Conservation (phyloP, 1,139 yeast genomes). For the Suhomyces guaymorum region DNA sequence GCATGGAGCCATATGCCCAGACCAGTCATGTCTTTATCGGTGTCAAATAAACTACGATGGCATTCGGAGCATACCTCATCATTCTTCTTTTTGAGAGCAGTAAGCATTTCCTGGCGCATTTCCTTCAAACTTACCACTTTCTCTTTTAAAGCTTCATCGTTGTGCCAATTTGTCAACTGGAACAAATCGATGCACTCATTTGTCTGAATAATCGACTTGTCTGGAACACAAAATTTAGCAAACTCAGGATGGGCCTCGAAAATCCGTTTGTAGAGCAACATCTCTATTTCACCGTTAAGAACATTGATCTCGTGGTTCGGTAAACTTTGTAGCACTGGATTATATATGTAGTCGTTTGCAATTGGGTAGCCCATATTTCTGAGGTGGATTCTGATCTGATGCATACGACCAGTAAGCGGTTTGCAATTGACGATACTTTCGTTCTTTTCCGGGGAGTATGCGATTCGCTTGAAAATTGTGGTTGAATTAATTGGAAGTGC, state of each 20-base stretch:
- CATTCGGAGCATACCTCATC: constrained; percentile 46
- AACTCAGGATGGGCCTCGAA: constrained; percentile 21
- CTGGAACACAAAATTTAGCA: constrained; percentile 9
- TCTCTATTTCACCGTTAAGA: constrained; percentile 30
- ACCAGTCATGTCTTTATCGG: constrained; percentile 38
- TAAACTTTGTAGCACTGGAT: constrained; percentile 19
- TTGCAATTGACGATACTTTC: constrained; percentile 62
- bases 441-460: constrained; percentile 28
- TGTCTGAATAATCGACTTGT: constrained; percentile 12
- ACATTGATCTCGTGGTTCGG: constrained; percentile 19
- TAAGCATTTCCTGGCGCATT: constrained; percentile 14
- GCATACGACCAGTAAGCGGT: constrained; percentile 76
- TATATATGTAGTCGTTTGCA: constrained; percentile 64
- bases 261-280: constrained; percentile 26
- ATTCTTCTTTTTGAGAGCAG: constrained; percentile 20
- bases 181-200: constrained; percentile 20
- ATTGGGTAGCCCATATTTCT: constrained; percentile 69
- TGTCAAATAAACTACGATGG: constrained; percentile 35
- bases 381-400: constrained; percentile 75
- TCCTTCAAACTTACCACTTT: constrained; percentile 10
- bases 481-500: constrained; percentile 33
- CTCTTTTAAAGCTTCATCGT: constrained; percentile 14
- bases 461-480: constrained; percentile 33
- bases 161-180: constrained; percentile 17
- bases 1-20: constrained; percentile 62